Evolutionary conservation across 2,329 filamentous ascomycete genomes (phyloP).

Genomic region (Pseudopyrenochaeta lycopersici): DNA sequence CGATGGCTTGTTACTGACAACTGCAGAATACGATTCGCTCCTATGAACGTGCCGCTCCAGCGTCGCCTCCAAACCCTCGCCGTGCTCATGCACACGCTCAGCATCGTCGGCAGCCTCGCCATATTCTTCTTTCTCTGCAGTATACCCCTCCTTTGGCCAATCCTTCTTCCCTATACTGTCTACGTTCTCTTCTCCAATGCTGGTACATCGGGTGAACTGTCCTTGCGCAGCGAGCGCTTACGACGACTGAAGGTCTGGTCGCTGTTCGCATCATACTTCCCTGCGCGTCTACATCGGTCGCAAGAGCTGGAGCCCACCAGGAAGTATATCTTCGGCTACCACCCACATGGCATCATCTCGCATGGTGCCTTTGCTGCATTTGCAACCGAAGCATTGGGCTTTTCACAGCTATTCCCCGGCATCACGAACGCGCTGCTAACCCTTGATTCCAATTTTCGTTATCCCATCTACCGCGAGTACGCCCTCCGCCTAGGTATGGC

Average conservation of each 20-base stretch:
- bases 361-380: conserved; percentile 96
- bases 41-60: conserved; percentile 72
- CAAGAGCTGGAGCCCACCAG: conserved; percentile 78
- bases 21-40: conserved; percentile 80
- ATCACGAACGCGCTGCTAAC: conserved; percentile 95
- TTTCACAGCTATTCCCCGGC: conserved; percentile 86
- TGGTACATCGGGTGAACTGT: conserved; percentile 77
- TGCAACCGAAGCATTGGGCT: conserved; percentile 87
- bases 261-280: conserved; percentile 92
- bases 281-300: conserved; percentile 86
- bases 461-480: conserved; percentile 94
- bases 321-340: conserved; percentile 97
- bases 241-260: conserved; percentile 81
- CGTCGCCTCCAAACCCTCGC: conserved; percentile 60
- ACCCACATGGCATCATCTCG: conserved; percentile 96
- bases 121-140: conserved; percentile 91
- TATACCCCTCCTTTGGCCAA: conserved; percentile 90
- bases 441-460: conserved; percentile 93
- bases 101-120: conserved; percentile 65
- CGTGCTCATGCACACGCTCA: conserved; percentile 60
- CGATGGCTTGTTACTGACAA: not conserved
- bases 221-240: conserved; percentile 76
- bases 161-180: conserved; percentile 78
- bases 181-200: conserved; percentile 84
- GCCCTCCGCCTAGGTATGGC: conserved; percentile 86